Evolutionary conservation across 495 filamentous ascomycete genomes (phyloP), one percentile per base, ranked within the genome.

Genomic region (Penicillium bovifimosum): DNA sequence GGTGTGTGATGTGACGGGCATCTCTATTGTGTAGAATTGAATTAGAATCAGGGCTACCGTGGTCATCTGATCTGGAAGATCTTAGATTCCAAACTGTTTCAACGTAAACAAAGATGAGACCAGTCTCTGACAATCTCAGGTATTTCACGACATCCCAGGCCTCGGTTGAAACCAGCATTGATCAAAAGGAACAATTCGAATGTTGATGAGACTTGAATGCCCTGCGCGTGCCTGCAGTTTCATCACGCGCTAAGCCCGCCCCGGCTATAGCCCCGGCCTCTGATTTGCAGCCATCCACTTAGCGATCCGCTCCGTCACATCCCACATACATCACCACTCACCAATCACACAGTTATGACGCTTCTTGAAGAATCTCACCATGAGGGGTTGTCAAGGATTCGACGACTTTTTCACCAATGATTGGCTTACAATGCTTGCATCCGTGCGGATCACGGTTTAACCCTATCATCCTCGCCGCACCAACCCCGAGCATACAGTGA

Each of bases 201-300:
- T 61, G 47, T 61, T 34, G 2, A 51, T 52, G 51, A 65, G 53
- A 55, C 56, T 24, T 36, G 17, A 28, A 48, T 41, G 16, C 41
- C 47, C 51, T 47, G 52, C 51, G 62, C 33, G 59, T 62, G 56
- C 62, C 52, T 66, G 63, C 63, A 66, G n/a, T 36, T 53, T 61
- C 53, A 49, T 66, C 63, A 66, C 63, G 64, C 63, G 55, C 63
- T 60, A 60, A 65, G 56, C 6, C 20, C 14, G 31, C 29, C 14
- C 13, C 29, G 46, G 28, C n/a, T 31, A 3, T 17, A 13, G 31
- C 29, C 14, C 13, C 29, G 46, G 28, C n/a, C 34, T 39, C 36
- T 65, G 63, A 65, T 63, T 63, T 42, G 63, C 47, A 13, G 42
- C 42, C 34, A 29, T 20, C 39, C n/a, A 40, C 58, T 52, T 41